phyloP scores from a whole-genome alignment of 164 flowering plant genomes.

The Sextonia rubra region DNA sequence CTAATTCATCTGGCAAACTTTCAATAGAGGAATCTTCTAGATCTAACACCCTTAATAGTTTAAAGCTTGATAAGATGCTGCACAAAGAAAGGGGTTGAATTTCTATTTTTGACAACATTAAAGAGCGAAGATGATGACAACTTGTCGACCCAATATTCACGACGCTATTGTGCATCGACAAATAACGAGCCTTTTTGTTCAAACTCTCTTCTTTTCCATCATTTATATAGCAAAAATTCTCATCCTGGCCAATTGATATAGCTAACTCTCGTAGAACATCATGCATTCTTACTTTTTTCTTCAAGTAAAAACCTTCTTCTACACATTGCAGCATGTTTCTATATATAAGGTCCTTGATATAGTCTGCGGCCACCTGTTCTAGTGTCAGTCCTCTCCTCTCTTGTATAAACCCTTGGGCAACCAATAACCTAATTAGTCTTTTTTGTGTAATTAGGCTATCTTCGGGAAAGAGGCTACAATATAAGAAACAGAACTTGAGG shows the following conservation, averaged over 20 bases:
- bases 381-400: background rate
- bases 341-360: conserved; percentile 7
- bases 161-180: conserved; percentile 1
- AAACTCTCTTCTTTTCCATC: background rate
- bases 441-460: conserved; percentile 6
- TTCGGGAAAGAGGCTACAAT: conserved; percentile 19
- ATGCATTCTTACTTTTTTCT: background rate
- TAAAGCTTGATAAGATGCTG: background rate
- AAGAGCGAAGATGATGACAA: background rate
- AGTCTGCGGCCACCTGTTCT: conserved; percentile 7
- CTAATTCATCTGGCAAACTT: background rate
- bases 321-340: conserved; percentile 9
- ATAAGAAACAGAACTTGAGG: conserved; percentile 22
- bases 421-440: conserved; percentile 18
- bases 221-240: background rate
- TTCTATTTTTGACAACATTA: background rate
- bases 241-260: conserved; percentile 2
- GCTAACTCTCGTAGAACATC: conserved; percentile 18
- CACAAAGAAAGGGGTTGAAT: background rate
- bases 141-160: background rate
- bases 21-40: background rate
- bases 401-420: conserved; percentile 21
- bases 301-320: too few species aligned
- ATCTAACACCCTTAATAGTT: background rate
- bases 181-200: background rate